Percentiles rank a stretch among this genome's conserved stretches.
phyloP scores from a whole-genome alignment of 805 yeast genomes.

The Jamesozyma jinghongensis region DNA sequence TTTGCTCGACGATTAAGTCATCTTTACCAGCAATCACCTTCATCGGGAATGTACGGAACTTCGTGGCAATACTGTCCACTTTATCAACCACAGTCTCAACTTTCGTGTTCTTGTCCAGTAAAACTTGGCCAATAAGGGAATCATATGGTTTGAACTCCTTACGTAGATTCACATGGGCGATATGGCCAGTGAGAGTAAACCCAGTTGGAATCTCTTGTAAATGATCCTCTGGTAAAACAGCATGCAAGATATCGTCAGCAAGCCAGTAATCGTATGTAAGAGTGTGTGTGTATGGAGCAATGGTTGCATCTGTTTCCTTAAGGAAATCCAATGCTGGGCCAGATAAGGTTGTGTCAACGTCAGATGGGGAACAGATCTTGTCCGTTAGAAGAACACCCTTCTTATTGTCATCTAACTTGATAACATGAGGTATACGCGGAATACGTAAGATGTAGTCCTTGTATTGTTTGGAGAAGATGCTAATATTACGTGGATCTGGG shows the following conservation, averaged over 20 bases:
- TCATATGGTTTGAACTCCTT: conserved; percentile 81
- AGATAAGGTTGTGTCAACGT: conserved; percentile 34
- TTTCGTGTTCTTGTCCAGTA: conserved; percentile 71
- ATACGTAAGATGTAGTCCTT: conserved; percentile 54
- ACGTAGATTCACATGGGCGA: conserved; percentile 83
- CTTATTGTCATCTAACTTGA: conserved; percentile 26
- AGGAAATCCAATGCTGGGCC: conserved; percentile 38
- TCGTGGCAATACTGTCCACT: conserved; percentile 74
- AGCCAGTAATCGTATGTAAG: conserved; percentile 79
- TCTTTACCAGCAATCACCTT: conserved; percentile 82
- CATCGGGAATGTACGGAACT: conserved; percentile 89
- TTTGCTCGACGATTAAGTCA: conserved; percentile 68
- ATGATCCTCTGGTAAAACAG: conserved; percentile 62
- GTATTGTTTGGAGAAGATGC: conserved; percentile 50
- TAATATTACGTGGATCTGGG: conserved; percentile 55
- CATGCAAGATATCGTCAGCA: conserved; percentile 72
- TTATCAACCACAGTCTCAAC: conserved; percentile 88
- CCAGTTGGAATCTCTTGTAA: conserved; percentile 78
- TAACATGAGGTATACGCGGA: conserved; percentile 65
- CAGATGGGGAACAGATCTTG: conserved; percentile 33
- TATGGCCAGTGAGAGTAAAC: conserved; percentile 87
- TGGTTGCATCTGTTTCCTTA: conserved; percentile 36
- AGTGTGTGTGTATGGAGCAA: conserved; percentile 45
- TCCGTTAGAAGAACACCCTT: conserved; percentile 52
- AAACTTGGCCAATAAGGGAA: conserved; percentile 74